Base-by-base conservation (phyloP, 2,329 filamentous ascomycete genomes). In the Fusarium udum region DNA sequence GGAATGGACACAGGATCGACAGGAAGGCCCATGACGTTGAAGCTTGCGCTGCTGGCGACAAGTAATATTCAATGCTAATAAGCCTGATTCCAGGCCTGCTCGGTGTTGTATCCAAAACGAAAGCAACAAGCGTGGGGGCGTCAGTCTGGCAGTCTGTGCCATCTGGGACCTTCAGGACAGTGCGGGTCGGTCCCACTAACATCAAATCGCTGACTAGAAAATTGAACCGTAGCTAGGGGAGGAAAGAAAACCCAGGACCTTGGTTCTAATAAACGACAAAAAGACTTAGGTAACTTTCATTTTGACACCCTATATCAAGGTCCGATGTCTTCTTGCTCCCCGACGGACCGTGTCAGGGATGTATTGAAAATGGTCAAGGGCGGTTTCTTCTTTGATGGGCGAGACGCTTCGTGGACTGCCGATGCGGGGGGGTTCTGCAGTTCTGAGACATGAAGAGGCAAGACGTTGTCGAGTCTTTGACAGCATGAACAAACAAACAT, bases 401-500 rank as follows among this genome's bases (percentile, higher is more conserved):
- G 48, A 63, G 46, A 57, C 43, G 39, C 59, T 57, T 67, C 24
- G 32, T 59, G 69, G 49, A 64, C 57, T 67, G 36, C 46, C 64
- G 67, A 74, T 69, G 74, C 67, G 74, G 75, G 74, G 75, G 72
- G 72, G 60, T 59, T 42, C 16, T 71, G 60, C 45, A 53, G 31
- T 28, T 60, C 43, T 72, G 64, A 74, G 71, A 74, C 72, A 69
- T 59, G 51, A 31, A 48, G 52, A 53, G 48, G 45, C 57, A 69
- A 60, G 57, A 34, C 31, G 64, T 53, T 40, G 53, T 37, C 40
- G 22, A 45, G 51, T 31, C 39, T 36, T 26, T 49, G 31, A 42
- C 58, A 62, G 63, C 42, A 66, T 69, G 66, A 62, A 61, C 42
- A 66, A 67, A 58, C 64, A 64, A 60, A 46, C 53, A 53, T 42